Evolutionary conservation across 305 asterid genomes (phyloP), one percentile per base, ranked within the genome.

Genomic region (Rubia tinctorum): DNA sequence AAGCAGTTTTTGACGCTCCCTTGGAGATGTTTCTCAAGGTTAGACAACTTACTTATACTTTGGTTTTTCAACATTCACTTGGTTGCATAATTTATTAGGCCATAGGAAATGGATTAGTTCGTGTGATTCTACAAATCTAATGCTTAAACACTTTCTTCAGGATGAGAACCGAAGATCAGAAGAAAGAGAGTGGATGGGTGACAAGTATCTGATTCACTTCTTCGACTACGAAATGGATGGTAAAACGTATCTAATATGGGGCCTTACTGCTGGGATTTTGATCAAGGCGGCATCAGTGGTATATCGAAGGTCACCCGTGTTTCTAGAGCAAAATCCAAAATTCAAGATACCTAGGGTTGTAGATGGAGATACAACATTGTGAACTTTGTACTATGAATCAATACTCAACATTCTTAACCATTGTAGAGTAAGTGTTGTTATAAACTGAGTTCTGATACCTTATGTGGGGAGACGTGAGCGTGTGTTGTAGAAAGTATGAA

Each of bases 11-110:
- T 76, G 96, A 92, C 60, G 98, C 95, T 60, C 99, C 99, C 9
- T 85, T 95, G 85, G 99, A 91, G 85, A 89, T 95, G 98, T 95
- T 95, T 86, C 93, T 95, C 84, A 89, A 90, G 96, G 99, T 93
- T 49, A 27, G 63, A 59, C 68, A 45, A 6, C 51, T 39, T 34
- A 56, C 66, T 75, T 77, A 61, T 34, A 17, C 39, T 30, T 20
- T 18, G 40, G 17, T 22, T 18, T 56, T 63, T 34, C 14, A 8
- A 53, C 23, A 18, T 0, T 18, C 60, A 18, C 25, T 53, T 18
- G 60, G 23, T 51, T 51, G 59, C 7, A 17, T 51, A 51, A 51
- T 15, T 51, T 15, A 5, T 51, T 6, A 51, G 58, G 22, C 23
- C 22, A 51, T 18, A 51, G 22, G 59, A 51, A 17, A 51, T 17